phyloP scores from a whole-genome alignment of 139 green algal species.

The Astrephomene gubernaculifera region DNA sequence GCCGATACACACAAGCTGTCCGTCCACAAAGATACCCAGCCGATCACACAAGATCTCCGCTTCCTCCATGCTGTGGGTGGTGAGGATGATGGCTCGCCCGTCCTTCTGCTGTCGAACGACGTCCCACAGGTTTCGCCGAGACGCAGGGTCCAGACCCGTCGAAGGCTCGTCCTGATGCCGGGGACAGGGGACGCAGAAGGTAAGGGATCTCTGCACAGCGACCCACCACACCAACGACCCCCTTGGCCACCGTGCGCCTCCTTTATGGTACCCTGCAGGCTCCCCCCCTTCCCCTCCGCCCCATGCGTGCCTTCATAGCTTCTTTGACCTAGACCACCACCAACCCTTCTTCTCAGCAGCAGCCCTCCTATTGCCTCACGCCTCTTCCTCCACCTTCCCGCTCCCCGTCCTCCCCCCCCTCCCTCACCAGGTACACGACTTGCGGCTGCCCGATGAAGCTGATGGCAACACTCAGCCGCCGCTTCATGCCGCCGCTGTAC shows the following conservation, averaged over 20 bases:
- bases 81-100: slow-evolving; percentile 87
- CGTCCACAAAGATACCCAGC: slow-evolving; percentile 86
- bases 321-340: no score
- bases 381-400: not conserved
- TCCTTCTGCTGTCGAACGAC: slow-evolving; percentile 80
- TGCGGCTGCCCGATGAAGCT: slow-evolving; percentile 81
- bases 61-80: slow-evolving; percentile 93
- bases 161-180: slow-evolving; percentile 88
- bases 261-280: no score
- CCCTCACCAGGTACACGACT: slow-evolving; percentile 78
- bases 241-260: no score
- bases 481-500: slow-evolving; percentile 72
- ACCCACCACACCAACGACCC: no score
- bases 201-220: no score
- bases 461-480: slow-evolving; percentile 87
- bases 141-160: slow-evolving; percentile 88
- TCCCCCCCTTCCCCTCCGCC: no score
- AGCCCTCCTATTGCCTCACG: no score
- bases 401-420: not conserved
- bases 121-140: slow-evolving; percentile 86
- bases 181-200: not conserved
- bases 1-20: slow-evolving; percentile 88
- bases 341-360: no score
- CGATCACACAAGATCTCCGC: slow-evolving; percentile 85
- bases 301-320: no score